phyloP scores from a whole-genome alignment of 202 grass and related monocot genomes.

The Carex sylvatica region DNA sequence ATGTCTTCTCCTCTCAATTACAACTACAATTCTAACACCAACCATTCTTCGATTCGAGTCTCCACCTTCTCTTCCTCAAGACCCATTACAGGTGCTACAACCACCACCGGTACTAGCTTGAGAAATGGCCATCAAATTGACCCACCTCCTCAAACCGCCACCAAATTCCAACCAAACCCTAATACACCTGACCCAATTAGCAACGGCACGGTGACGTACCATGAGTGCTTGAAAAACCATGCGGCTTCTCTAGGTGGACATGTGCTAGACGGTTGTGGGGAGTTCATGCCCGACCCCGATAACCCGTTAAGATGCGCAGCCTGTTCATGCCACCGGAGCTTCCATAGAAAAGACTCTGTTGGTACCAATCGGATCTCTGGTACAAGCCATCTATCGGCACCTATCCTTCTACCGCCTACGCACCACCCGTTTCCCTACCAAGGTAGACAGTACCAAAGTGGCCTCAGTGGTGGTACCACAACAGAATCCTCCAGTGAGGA shows the following conservation, averaged over 20 bases:
- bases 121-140: constrained; percentile 21
- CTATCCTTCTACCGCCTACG: constrained; percentile 39
- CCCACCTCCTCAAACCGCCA: constrained; percentile 14
- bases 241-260: constrained; percentile 59
- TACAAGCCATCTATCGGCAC: not conserved
- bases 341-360: constrained; percentile 60
- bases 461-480: constrained; percentile 52
- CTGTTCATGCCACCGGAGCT: constrained; percentile 90
- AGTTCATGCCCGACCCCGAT: constrained; percentile 63
- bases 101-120: not conserved
- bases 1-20: constrained; percentile 27
- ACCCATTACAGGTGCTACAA: constrained; percentile 4
- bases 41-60: not conserved
- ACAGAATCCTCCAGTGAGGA: constrained; percentile 85
- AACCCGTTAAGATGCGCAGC: constrained; percentile 53
- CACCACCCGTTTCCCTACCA: constrained; percentile 36
- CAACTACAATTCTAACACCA: not conserved
- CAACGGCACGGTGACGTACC: constrained; percentile 34
- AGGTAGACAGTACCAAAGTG: constrained; percentile 43
- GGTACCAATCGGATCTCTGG: not conserved
- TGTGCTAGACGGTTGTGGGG: constrained; percentile 74
- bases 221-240: constrained; percentile 82
- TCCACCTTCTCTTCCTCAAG: constrained; percentile 1
- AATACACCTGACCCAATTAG: not conserved
- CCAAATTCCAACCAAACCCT: constrained; percentile 18